Evolutionary conservation across 345 rosid genomes (phyloP), one percentile per base, ranked within the genome.

Genomic region (Kernera saxatilis): DNA sequence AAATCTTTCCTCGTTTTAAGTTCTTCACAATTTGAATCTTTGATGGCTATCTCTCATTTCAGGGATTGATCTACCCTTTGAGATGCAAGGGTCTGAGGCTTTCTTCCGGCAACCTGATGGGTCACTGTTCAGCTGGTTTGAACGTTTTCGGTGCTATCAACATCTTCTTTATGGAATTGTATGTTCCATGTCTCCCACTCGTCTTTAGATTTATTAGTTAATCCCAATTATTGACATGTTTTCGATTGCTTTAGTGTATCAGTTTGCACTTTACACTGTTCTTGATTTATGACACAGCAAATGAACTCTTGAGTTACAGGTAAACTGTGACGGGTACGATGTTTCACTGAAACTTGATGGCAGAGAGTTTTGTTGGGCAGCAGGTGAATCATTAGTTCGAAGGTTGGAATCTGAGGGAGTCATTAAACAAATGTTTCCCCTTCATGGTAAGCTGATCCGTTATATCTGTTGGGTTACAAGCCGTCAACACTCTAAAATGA

Each of bases 11-110:
- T 36, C 26, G 10, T 43, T 52, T 26, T 17, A 5, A 40, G 66
- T 56, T 43, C 55, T 3, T 32, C 61, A 32, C 44, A 50, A 23
- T 36, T 55, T 39, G 48, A 21, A 10, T 21, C 7, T 27, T 45
- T 29, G 14, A 15, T 69, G 64, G 41, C 37, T 60, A 11, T 46
- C 19, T 27, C 51, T 61, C 61, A 57, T 60, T 59, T 78, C 86
- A 93, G 97, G 97, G 63, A 82, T 93, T 88, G 97, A 91, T 81
- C 84, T 93, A 18, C 96, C 85, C 37, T 93, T 93, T 81, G 91
- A 86, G 78, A 85, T 86, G 94, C 92, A 85, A 69, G 89, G 88
- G 41, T 79, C 80, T 7, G 69, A 88, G 59, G 98, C 94, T 52
- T 93, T 93, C 77, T 53, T 82, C 69, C 78, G 81, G 60, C 97